Base-by-base conservation (phyloP, 805 yeast genomes). In the Starmerella bombi region DNA sequence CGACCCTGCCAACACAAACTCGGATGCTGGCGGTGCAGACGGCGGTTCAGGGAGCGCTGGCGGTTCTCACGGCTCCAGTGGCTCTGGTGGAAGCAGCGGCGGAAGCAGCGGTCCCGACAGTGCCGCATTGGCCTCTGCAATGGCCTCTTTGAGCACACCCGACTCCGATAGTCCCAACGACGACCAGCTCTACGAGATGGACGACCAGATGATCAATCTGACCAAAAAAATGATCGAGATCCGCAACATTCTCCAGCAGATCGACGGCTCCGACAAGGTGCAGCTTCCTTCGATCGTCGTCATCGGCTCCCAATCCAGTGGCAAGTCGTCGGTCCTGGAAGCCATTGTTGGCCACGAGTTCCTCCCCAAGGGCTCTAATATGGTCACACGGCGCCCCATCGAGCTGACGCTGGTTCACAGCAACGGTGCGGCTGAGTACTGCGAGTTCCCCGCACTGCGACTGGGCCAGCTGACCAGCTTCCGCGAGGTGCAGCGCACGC, bases 171-270 rank as follows among this genome's bases (percentile, higher is more conserved):
- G 8, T 5, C 2, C 19, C 19, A 19, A 17, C 17, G 73, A 67
- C 15, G 72, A 70, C 10, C 73, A 69, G 2, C 75, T 71, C 5
- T 74, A 69, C 12, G 74, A 67, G 9, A 70, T 66, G 18, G 70
- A 69, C 3, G 63, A 67, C 27, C 88, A 83, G 40, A 91, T 91
- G 79, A 65, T 91, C 59, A 79, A 80, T 48, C 62, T 91, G 47
- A 93, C 98, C 6, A 75, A 85, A 50, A 94, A 85, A 59, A 91
- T 91, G 99, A 93, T 91, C 53, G 98, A 93, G 59, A 86, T 91
- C 42, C 69, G 97, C 56, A 71, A 77, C 38, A 72, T 91, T 23
- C 65, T 91, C 38, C 72, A 79, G 43, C 75, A 72, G 45, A 74
- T 91, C 15, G 91, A 84, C 52, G 75, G 78, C 42, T 65, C 79